phyloP scores from a whole-genome alignment of 2,329 filamentous ascomycete species.

The Ceratocystiopsis brevicomis region DNA sequence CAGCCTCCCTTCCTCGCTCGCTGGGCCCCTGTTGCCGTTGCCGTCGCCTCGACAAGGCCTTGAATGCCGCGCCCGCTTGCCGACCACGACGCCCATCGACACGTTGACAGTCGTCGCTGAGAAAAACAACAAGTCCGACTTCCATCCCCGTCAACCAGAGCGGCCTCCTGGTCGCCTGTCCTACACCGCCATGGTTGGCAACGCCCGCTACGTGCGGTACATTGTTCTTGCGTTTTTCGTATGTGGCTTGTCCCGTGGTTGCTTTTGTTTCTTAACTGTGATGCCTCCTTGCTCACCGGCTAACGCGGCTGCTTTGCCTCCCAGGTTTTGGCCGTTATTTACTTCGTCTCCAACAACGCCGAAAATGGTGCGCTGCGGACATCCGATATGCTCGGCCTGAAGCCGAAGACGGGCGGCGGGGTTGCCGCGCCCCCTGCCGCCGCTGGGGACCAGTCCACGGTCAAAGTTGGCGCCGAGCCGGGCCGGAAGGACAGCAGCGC shows the following conservation, averaged over 20 bases:
- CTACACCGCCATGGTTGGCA: conserved; percentile 32
- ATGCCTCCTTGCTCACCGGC: background rate
- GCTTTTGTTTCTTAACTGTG: too few species aligned
- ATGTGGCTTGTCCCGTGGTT: conserved; percentile 10
- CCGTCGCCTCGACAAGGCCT: too few species aligned
- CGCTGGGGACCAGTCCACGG: background rate
- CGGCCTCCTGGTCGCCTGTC: background rate
- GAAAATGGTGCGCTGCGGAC: conserved; percentile 22
- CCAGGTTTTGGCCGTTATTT: conserved; percentile 52
- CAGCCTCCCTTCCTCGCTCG: too few species aligned
- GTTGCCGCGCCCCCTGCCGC: conserved; percentile 2
- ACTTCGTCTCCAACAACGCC: conserved; percentile 52
- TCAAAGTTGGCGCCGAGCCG: conserved; percentile 1
- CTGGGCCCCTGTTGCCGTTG: background rate
- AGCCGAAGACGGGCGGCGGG: conserved; percentile 11
- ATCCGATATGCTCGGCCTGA: conserved; percentile 8
- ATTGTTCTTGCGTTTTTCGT: conserved; percentile 73
- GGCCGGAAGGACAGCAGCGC: conserved; percentile 7
- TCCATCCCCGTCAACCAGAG: too few species aligned
- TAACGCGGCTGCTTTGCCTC: background rate
- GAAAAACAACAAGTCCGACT: too few species aligned
- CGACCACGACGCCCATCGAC: too few species aligned
- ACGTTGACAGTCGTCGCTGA: background rate
- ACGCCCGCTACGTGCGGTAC: conserved; percentile 56
- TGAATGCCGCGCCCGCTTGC: too few species aligned